These are phyloP conservation scores for Coniosporium uncinatum DNA, from an alignment of 2,329 filamentous ascomycete genomes.

Conservation along the genomic window DNA sequence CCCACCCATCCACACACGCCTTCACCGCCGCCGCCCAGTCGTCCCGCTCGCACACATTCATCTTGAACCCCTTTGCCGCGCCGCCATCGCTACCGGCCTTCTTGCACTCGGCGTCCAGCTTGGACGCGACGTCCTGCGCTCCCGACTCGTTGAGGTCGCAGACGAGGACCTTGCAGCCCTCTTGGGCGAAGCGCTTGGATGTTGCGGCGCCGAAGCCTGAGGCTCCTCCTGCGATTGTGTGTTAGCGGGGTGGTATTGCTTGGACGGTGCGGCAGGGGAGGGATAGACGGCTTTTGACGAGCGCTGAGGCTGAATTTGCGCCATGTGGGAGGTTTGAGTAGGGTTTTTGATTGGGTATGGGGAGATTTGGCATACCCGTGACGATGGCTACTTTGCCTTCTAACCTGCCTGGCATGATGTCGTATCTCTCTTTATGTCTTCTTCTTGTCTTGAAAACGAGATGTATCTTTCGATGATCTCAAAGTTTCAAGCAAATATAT, in stretches of 20 bases:
- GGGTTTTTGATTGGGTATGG: constrained; percentile 12
- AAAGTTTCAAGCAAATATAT: too few species aligned
- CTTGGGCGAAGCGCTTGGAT: constrained; percentile 49
- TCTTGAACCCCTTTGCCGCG: constrained; percentile 20
- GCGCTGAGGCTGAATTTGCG: too few species aligned
- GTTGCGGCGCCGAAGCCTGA: constrained; percentile 62
- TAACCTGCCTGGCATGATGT: constrained; percentile 26
- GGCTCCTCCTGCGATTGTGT: constrained; percentile 46
- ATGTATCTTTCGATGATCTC: too few species aligned
- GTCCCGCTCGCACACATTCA: constrained; percentile 46
- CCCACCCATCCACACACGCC: constrained; percentile 43
- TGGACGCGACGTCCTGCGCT: constrained; percentile 40
- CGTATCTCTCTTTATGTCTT: too few species aligned
- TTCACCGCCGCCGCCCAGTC: constrained; percentile 49
- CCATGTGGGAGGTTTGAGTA: too few species aligned
- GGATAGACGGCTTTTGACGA: constrained; percentile 10
- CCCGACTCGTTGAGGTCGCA: constrained; percentile 52
- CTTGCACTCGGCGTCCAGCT: too few species aligned
- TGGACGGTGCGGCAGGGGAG: constrained; percentile 8
- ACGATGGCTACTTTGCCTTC: constrained; percentile 51
- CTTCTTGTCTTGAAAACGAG: too few species aligned
- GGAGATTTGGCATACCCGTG: constrained; percentile 32
- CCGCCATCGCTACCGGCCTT: constrained; percentile 22
- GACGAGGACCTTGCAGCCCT: constrained; percentile 57
- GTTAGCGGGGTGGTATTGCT: constrained; percentile 19